Evolutionary conservation across 768 basidiomycete species (phyloP).

Genomic region (Cytidiella melzeri): DNA sequence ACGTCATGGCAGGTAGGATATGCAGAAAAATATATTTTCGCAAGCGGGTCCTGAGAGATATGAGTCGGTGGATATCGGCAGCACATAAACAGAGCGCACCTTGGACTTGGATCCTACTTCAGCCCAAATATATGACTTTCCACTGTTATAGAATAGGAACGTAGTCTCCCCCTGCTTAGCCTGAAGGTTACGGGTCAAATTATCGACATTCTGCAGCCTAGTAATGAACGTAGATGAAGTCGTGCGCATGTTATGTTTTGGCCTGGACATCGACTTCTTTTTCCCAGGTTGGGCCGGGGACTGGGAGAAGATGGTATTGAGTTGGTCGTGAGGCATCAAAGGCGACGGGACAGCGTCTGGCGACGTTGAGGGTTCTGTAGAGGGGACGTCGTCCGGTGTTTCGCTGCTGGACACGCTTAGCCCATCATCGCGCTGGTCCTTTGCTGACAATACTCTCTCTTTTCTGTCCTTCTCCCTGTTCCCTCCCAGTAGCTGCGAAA

Average conservation of each 20-base stretch:
- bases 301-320: slow-evolving; percentile 60
- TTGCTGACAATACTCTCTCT: slow-evolving; percentile 11
- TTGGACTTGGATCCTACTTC: slow-evolving; percentile 83
- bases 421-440: slow-evolving; percentile 39
- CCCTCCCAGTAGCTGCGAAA: slow-evolving; percentile 63
- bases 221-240: slow-evolving; percentile 92
- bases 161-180: slow-evolving; percentile 81
- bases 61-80: neutral
- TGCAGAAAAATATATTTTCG: slow-evolving; percentile 78
- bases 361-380: slow-evolving; percentile 26
- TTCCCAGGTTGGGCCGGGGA: slow-evolving; percentile 43
- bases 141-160: slow-evolving; percentile 84
- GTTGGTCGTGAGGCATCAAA: slow-evolving; percentile 35
- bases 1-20: slow-evolving; percentile 91
- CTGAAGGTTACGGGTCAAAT: slow-evolving; percentile 61
- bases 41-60: slow-evolving; percentile 68
- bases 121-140: slow-evolving; percentile 80
- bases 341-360: slow-evolving; percentile 25
- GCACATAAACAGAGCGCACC: slow-evolving; percentile 35
- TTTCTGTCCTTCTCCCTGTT: slow-evolving; percentile 50
- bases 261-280: slow-evolving; percentile 58
- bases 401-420: slow-evolving; percentile 80
- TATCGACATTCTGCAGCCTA: slow-evolving; percentile 77
- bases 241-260: slow-evolving; percentile 88
- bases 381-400: slow-evolving; percentile 55